Conservation (phyloP, 306 rosid genomes). For the Argentina anserina region DNA sequence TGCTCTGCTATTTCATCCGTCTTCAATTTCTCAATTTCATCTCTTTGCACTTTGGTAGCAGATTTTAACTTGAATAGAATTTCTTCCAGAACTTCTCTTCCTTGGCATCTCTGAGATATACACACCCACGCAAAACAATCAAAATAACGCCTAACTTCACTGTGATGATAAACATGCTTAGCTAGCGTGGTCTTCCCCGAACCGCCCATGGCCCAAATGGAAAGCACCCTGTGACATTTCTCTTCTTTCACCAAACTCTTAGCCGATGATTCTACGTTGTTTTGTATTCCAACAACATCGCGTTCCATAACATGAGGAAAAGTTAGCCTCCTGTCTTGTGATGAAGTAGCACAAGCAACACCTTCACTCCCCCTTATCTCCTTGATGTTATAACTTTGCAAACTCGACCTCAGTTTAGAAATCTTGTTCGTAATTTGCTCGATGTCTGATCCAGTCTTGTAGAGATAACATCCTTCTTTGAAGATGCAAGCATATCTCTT, state of each 20-base stretch:
- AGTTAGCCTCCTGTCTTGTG: slow-evolving; percentile 23
- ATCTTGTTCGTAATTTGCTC: slow-evolving; percentile 23
- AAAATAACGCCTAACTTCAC: not conserved
- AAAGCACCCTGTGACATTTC: not conserved
- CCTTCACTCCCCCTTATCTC: slow-evolving; percentile 12
- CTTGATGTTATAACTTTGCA: slow-evolving; percentile 36
- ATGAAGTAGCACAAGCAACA: slow-evolving; percentile 13
- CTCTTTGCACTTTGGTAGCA: slow-evolving; percentile 22
- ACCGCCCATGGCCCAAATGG: slow-evolving; percentile 18
- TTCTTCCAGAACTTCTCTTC: not conserved
- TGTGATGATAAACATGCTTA: slow-evolving; percentile 5
- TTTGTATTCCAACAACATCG: not conserved
- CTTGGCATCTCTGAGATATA: slow-evolving; percentile 8
- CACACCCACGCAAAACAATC: slow-evolving; percentile 7
- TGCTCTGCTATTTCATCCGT: not conserved
- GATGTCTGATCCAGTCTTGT: slow-evolving; percentile 31
- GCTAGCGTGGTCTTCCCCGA: slow-evolving; percentile 16
- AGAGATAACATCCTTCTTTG: slow-evolving; percentile 1
- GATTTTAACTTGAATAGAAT: not conserved
- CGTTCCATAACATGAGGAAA: not conserved
- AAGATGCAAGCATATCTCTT: slow-evolving; percentile 29
- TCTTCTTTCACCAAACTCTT: not conserved
- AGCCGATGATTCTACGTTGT: not conserved
- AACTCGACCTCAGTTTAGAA: slow-evolving; percentile 30
- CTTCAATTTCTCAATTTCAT: not conserved